Evolutionary conservation across 1,284 basidiomycete species (phyloP), one percentile per base, ranked within the genome.

Genomic region (Flammula alnicola): DNA sequence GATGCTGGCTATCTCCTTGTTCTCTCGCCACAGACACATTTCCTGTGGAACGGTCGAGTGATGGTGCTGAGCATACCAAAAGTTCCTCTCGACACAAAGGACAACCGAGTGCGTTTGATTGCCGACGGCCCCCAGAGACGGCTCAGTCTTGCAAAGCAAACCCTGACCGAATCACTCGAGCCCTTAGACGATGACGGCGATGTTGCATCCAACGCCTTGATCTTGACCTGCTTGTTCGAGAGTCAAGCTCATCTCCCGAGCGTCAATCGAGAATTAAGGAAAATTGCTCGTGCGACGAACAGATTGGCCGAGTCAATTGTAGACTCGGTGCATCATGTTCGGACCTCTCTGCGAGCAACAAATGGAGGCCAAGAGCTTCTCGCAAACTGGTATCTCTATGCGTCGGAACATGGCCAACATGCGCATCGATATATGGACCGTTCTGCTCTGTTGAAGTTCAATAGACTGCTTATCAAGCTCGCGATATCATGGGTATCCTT

Each of bases 401-500:
- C 95, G n/a, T 94, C 95, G 2, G 93, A 95, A 59, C 92, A 96
- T 62, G 93, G 93, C 1, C 86, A 91, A 50, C 89, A 95, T 55
- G 91, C 90, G 1, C 87, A 93, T 59, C 85, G 88, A 57, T 86
- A 91, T 66, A 92, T 96, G 86, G 93, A 95, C 61, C 79, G 81
- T 14, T 65, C 80, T 0, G 79, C 83, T 2, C 73, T 89, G 57
- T 74, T 81, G 51, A 86, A 88, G 52, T 95, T 96, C 73, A 91
- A 91, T 62, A 82, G 87, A 14, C 76, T 89, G 5, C 76, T 98
- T 29, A 90, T 95, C 69, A 86, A 86, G 54, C 80, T 97, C 35
- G 92, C 94, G 2, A 97, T 98, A 59, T 89, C 91, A 16, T 99
- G 97, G 97, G 93, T 99, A 20, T 88, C 93, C 20, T 99, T 99